Evolutionary conservation across 164 flowering plant genomes (phyloP).

Genomic region (Chimonanthus salicifolius): DNA sequence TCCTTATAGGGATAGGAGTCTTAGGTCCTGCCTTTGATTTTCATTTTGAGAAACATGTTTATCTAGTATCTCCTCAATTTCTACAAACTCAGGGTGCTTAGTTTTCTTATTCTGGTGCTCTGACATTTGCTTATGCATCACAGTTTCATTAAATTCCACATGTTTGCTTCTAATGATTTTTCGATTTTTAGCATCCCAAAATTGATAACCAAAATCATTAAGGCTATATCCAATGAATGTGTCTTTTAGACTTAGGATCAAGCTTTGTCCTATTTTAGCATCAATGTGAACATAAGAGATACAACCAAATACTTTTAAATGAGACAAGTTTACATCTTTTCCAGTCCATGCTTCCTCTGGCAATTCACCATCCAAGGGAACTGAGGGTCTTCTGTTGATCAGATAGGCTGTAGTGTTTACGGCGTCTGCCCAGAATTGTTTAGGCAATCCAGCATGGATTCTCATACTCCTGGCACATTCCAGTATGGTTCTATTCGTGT

Average conservation of each 20-base stretch:
- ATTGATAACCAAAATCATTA: not conserved
- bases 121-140: not conserved
- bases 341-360: not conserved
- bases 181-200: not conserved
- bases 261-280: not conserved
- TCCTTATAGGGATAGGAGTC: not conserved
- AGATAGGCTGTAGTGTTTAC: not conserved
- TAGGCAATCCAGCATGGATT: not conserved
- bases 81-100: not conserved
- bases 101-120: not conserved
- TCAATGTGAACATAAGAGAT: constrained; percentile 1
- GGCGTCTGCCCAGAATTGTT: not conserved
- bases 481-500: not conserved
- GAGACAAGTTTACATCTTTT: not conserved
- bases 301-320: not conserved
- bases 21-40: not conserved
- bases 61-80: not conserved
- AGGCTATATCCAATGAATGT: not conserved
- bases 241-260: not conserved
- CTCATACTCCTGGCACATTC: not conserved
- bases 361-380: not conserved
- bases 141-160: not conserved
- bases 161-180: constrained; percentile 1
- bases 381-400: not conserved
- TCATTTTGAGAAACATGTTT: not conserved